A percentile compares a stretch with the other conserved stretches of the same genome.
Conservation (phyloP, 1,139 yeast species). For the Yamadazyma sp. region DNA sequence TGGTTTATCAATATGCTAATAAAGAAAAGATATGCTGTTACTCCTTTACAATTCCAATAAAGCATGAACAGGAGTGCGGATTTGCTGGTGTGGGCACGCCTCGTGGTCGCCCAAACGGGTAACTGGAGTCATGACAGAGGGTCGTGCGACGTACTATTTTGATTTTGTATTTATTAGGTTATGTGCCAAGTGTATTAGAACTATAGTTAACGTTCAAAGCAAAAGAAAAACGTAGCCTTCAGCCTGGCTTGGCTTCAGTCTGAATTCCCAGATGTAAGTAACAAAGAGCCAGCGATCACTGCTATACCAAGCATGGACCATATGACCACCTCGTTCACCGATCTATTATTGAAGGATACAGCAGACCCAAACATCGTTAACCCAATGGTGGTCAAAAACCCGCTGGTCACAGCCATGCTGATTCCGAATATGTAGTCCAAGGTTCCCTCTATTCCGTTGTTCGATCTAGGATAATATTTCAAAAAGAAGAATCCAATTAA, state of each 20-base stretch:
- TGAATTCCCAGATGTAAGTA: conserved; percentile 3
- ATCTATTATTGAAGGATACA: conserved; percentile 62
- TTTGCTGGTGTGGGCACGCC: neutral
- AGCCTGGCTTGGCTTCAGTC: neutral
- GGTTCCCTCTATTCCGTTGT: conserved; percentile 30
- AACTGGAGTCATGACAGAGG: too few species aligned
- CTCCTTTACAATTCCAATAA: neutral
- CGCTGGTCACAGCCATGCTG: conserved; percentile 74
- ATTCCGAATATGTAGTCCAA: conserved; percentile 57
- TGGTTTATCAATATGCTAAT: neutral
- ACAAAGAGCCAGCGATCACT: conserved; percentile 26
- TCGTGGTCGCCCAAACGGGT: neutral
- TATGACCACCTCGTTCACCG: conserved; percentile 49
- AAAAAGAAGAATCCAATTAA: conserved; percentile 63
- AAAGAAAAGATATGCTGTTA: neutral
- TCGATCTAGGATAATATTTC: conserved; percentile 25
- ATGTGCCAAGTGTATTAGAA: too few species aligned
- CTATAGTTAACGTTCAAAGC: too few species aligned
- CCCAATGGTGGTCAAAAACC: conserved; percentile 78
- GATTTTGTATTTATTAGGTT: neutral
- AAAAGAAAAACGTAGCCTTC: too few species aligned
- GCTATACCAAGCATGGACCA: conserved; percentile 54
- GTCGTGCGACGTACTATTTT: neutral
- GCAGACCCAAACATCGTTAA: conserved; percentile 85
- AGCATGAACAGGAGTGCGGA: neutral